Evolutionary conservation across 495 filamentous ascomycete genomes (phyloP), one percentile per base, ranked within the genome.

Genomic region (Aspergillus leporis): DNA sequence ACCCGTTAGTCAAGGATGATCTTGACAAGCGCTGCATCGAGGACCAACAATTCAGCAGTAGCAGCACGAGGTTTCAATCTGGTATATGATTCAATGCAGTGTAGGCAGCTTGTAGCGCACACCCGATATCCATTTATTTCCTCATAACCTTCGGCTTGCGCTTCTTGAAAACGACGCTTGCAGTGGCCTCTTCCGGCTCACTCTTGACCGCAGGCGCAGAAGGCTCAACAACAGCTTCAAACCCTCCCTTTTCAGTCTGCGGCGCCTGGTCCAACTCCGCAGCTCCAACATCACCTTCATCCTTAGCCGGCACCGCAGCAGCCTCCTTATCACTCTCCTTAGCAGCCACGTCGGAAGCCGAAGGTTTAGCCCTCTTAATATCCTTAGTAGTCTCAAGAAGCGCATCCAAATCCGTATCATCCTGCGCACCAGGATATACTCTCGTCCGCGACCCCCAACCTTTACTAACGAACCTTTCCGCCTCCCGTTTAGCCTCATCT

Each of bases 131-230:
- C 28, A 1, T 10, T 52, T 66, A 78, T 71, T 72, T 78, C 60
- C 66, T 72, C 63, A 90, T 83, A 32, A 85, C 84, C 70, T 92
- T 96, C 1, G 87, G 81, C 68, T 94, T 97, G 61, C 93, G 85
- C 74, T 96, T 96, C 75, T 96, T 97, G 78, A 97, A 97, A 13
- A 94, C 75, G 19, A 93, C 80, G 0, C 74, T 81, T 4, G 70
- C 62, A 5, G 59, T 65, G 34, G 68, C 61, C 13, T 69, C 66
- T 52, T 70, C 68, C 25, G 25, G 25, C 41, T 73, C 72, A 25
- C 62, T 52, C 58, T 64, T 67, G 4, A 34, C 47, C 13, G 25
- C 45, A 22, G 55, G 10, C n/a, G n/a, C 31, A 46, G 57, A 34
- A 25, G 38, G n/a, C 40, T 21, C 19, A 47, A 5, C 18, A 23